Evolutionary conservation across 257 asterid species (phyloP).

Genomic region (Galeopsis tetrahit): DNA sequence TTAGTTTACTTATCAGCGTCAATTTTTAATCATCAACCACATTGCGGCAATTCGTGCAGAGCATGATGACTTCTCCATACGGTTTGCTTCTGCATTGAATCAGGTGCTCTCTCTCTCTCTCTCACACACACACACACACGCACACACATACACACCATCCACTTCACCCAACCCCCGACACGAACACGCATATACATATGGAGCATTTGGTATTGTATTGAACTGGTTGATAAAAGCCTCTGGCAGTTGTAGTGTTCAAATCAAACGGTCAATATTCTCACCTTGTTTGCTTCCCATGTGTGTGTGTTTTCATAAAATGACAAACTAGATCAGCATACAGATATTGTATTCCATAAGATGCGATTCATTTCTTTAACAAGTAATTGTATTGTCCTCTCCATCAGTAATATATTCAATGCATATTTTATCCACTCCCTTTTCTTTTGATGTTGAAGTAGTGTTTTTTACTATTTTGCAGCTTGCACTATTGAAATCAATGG

Average conservation of each 20-base stretch:
- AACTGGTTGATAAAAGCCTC: not conserved
- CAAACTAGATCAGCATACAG: conserved; percentile 6
- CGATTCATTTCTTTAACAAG: conserved; percentile 4
- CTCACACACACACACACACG: conserved; percentile 19
- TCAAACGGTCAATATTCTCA: not conserved
- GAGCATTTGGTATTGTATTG: not conserved
- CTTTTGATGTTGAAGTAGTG: conserved; percentile 17
- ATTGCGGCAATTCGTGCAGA: conserved; percentile 87
- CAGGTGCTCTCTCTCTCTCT: conserved; percentile 57
- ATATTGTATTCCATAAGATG: conserved; percentile 2
- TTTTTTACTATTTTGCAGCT: conserved; percentile 62
- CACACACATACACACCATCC: no score
- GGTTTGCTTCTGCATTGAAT: conserved; percentile 92
- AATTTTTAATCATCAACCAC: conserved; percentile 79
- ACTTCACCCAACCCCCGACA: not conserved
- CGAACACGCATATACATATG: not conserved
- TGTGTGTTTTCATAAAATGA: not conserved
- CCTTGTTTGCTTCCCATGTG: not conserved
- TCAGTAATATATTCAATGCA: conserved; percentile 15
- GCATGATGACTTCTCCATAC: conserved; percentile 94
- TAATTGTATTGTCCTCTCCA: not conserved
- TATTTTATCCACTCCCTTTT: conserved; percentile 2
- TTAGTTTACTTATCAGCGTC: conserved; percentile 84
- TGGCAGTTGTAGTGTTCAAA: not conserved
- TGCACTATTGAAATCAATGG: conserved; percentile 73